Evolutionary conservation across 2,329 filamentous ascomycete genomes (phyloP).

Genomic region (Pestalotiopsis sp.): DNA sequence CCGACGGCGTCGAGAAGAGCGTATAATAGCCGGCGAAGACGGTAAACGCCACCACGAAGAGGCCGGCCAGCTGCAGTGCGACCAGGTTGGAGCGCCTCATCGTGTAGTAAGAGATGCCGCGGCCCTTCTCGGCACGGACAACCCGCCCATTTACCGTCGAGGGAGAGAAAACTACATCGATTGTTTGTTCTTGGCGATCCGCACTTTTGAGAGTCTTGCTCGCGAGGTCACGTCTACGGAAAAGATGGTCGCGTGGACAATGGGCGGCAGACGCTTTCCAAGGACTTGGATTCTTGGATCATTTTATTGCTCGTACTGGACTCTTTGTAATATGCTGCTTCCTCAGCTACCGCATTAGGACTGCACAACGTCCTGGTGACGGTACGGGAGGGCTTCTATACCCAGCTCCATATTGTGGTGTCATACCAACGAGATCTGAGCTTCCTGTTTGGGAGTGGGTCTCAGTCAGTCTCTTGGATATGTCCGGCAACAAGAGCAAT

Average conservation of each 20-base stretch:
- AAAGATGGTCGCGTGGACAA: not conserved
- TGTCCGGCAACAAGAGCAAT: not conserved
- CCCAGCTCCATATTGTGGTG: not conserved
- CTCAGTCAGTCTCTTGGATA: not conserved
- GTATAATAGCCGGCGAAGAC: conserved; percentile 10
- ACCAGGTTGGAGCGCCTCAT: conserved; percentile 13
- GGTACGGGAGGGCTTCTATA: not conserved
- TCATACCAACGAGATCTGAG: not conserved
- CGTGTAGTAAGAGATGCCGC: not conserved
- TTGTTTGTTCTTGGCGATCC: not conserved
- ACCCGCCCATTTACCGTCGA: not conserved
- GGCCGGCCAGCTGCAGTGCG: conserved; percentile 7
- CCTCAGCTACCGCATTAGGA: not conserved
- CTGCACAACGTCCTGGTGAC: not conserved
- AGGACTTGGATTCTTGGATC: not conserved
- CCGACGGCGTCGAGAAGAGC: conserved; percentile 4
- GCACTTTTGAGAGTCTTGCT: not conserved
- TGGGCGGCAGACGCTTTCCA: not conserved
- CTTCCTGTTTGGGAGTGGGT: not conserved
- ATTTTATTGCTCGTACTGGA: not conserved
- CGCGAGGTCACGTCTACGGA: not conserved
- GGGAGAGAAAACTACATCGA: not conserved
- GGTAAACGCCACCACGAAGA: conserved; percentile 8
- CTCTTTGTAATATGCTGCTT: not conserved
- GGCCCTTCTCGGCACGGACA: not conserved